Evolutionary conservation across 2,329 filamentous ascomycete species (phyloP).

Genomic region (Apiospora marii): DNA sequence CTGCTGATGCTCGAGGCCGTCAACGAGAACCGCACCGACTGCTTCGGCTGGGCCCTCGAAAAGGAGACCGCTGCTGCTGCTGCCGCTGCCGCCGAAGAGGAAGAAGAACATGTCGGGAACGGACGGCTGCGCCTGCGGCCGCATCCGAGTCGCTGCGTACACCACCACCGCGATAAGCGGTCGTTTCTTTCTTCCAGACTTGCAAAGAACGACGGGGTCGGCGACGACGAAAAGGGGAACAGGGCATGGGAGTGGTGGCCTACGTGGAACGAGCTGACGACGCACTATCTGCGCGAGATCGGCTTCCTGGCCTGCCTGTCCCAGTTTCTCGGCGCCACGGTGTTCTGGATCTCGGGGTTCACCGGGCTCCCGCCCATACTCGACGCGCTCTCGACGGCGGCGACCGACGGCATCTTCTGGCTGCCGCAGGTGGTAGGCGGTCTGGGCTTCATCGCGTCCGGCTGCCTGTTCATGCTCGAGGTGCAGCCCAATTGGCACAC

Average conservation of each 20-base stretch:
- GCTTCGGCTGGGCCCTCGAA: slow-evolving; percentile 75
- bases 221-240: background rate
- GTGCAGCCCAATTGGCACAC: slow-evolving; percentile 70
- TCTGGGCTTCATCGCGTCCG: slow-evolving; percentile 65
- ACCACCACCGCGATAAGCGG: background rate
- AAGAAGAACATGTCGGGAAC: background rate
- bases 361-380: slow-evolving; percentile 65
- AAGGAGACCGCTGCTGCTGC: slow-evolving; percentile 45
- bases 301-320: slow-evolving; percentile 67
- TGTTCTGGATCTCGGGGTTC: slow-evolving; percentile 71
- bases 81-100: background rate
- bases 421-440: slow-evolving; percentile 67
- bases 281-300: slow-evolving; percentile 67
- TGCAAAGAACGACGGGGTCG: background rate
- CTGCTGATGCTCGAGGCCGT: slow-evolving; percentile 72
- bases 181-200: background rate
- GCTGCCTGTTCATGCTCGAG: slow-evolving; percentile 70
- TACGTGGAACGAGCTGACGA: slow-evolving; percentile 60
- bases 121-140: background rate
- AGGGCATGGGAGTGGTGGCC: slow-evolving; percentile 67
- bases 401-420: slow-evolving; percentile 67
- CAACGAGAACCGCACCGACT: slow-evolving; percentile 70
- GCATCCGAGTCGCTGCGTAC: background rate
- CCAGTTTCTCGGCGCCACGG: slow-evolving; percentile 65
- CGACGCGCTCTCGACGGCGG: slow-evolving; percentile 53